Evolutionary conservation across 345 rosid species (phyloP).

Genomic region (Eucalyptus viminalis): DNA sequence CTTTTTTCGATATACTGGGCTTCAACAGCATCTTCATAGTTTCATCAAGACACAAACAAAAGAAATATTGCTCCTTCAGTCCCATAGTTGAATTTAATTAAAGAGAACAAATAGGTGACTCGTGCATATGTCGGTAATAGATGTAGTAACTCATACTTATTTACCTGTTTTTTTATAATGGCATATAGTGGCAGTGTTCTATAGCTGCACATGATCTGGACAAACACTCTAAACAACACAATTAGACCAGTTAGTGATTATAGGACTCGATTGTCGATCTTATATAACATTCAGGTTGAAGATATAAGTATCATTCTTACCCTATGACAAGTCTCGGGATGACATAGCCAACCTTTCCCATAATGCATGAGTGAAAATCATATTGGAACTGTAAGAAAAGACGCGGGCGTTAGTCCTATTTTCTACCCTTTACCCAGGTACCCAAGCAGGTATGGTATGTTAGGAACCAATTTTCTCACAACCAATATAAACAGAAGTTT

Average conservation of each 20-base stretch:
- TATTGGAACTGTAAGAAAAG: constrained; percentile 42
- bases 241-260: background rate
- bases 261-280: background rate
- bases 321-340: constrained; percentile 67
- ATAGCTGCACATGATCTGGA: constrained; percentile 75
- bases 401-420: background rate
- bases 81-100: background rate
- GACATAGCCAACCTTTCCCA: constrained; percentile 46
- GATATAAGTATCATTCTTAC: constrained; percentile 14
- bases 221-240: constrained; percentile 19
- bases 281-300: background rate
- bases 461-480: background rate
- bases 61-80: background rate
- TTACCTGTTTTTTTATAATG: constrained; percentile 62
- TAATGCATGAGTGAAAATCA: constrained; percentile 63
- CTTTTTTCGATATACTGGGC: constrained; percentile 28
- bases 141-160: background rate
- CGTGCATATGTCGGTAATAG: background rate
- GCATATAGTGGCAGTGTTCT: constrained; percentile 86
- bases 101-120: background rate
- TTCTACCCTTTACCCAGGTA: too few species aligned
- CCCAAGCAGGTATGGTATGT: rapidly evolving
- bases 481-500: background rate
- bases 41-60: background rate
- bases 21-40: constrained; percentile 56